Evolutionary conservation across 208 protist species (phyloP).

Genomic region (Leishmania martiniquensis): DNA sequence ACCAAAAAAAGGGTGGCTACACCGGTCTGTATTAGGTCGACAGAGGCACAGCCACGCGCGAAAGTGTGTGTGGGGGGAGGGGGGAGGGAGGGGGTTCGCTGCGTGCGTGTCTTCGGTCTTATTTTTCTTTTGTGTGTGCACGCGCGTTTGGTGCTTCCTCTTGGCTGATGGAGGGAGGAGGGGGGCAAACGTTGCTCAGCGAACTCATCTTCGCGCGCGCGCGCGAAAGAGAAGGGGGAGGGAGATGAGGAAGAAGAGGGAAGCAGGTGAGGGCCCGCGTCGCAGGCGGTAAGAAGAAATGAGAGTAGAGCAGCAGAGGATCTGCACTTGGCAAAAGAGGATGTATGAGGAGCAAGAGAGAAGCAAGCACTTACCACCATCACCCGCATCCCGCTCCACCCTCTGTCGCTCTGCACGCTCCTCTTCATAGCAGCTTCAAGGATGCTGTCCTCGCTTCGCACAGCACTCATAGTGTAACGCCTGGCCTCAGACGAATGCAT

Average conservation of each 20-base stretch:
- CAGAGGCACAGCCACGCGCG: neutral
- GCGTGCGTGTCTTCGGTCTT: neutral
- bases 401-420: neutral
- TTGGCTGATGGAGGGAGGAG: no score
- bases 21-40: neutral
- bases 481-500: neutral
- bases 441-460: neutral
- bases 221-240: neutral
- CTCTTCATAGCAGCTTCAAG: neutral
- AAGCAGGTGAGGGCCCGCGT: neutral
- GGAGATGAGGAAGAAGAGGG: neutral
- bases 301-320: neutral
- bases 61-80: neutral
- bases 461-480: neutral
- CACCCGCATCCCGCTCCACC: neutral
- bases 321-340: neutral
- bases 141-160: neutral
- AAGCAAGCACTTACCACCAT: neutral
- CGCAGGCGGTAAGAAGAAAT: neutral
- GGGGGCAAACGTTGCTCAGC: neutral
- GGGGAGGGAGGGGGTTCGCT: neutral
- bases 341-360: neutral
- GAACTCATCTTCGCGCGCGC: neutral
- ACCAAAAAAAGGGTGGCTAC: neutral
- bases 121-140: neutral